Conservation (phyloP, 805 yeast species). For the Candida alai region DNA sequence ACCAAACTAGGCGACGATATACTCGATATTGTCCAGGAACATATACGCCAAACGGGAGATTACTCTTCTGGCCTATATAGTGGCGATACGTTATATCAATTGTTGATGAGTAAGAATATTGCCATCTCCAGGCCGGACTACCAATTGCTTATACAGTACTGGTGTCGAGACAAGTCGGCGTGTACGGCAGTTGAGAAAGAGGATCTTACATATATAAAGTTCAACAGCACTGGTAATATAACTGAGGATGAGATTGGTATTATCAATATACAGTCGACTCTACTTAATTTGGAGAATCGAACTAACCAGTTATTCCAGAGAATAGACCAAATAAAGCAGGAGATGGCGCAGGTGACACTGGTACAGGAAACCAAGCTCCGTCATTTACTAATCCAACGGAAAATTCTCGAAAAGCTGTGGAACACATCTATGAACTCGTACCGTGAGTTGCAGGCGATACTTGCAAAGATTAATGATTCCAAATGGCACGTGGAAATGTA, state of each 20-base stretch:
- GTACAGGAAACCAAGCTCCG: conserved; percentile 17
- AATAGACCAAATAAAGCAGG: conserved; percentile 13
- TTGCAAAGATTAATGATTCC: conserved; percentile 35
- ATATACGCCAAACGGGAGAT: conserved; percentile 11
- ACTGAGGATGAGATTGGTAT: conserved; percentile 30
- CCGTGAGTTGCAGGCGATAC: conserved; percentile 19
- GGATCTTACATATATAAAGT: conserved; percentile 19
- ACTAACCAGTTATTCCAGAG: conserved; percentile 16
- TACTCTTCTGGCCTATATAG: conserved; percentile 16
- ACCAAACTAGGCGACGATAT: conserved; percentile 7
- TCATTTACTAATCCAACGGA: conserved; percentile 15
- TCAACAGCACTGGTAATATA: conserved; percentile 9
- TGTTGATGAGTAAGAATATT: conserved; percentile 7
- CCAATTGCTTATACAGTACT: conserved; percentile 22
- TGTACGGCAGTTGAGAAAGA: conserved; percentile 11
- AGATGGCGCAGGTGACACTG: too few relatives aligned
- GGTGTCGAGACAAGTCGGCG: conserved; percentile 22
- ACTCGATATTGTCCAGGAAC: conserved; percentile 3
- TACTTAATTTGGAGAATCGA: conserved; percentile 17
- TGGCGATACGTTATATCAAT: conserved; percentile 10
- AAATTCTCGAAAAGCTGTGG: conserved; percentile 15
- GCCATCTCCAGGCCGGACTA: conserved; percentile 22
- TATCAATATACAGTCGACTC: conserved; percentile 21
- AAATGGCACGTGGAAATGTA: conserved; percentile 22
- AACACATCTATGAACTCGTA: conserved; percentile 15